Conservation (phyloP, 2,329 filamentous ascomycete species). For the Balansia obtecta region DNA sequence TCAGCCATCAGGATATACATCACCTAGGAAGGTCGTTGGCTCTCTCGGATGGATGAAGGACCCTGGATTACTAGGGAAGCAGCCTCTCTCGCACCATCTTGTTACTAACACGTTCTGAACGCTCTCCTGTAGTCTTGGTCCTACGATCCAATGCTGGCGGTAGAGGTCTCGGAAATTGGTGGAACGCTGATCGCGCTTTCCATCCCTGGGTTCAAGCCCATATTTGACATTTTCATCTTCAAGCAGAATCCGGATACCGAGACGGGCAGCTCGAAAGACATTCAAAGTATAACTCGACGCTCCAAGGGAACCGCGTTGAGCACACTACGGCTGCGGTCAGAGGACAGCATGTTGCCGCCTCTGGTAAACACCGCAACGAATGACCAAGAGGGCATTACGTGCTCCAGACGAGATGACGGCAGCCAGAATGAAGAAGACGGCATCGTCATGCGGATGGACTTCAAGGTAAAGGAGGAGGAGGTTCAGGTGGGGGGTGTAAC, state of each 20-base stretch:
- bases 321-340: constrained; percentile 17
- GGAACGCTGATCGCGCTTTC: constrained; percentile 37
- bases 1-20: too few relatives aligned
- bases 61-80: too few relatives aligned
- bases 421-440: constrained; percentile 13
- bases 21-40: too few relatives aligned
- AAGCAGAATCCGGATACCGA: constrained; percentile 12
- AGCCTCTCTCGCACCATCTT: neutral
- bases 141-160: constrained; percentile 35
- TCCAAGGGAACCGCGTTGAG: constrained; percentile 18
- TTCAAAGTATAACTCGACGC: constrained; percentile 9
- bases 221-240: constrained; percentile 25
- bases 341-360: constrained; percentile 17
- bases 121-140: constrained; percentile 27
- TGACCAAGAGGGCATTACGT: constrained; percentile 11
- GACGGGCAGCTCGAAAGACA: constrained; percentile 13
- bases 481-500: neutral
- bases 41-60: too few relatives aligned
- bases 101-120: neutral
- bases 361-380: constrained; percentile 15
- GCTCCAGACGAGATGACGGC: constrained; percentile 12
- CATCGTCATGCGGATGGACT: constrained; percentile 25
- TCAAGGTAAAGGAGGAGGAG: constrained; percentile 21
- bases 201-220: constrained; percentile 35
- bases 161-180: constrained; percentile 38